Evolutionary conservation across 768 basidiomycete genomes (phyloP).

Genomic region (Basidioascus undulatus): DNA sequence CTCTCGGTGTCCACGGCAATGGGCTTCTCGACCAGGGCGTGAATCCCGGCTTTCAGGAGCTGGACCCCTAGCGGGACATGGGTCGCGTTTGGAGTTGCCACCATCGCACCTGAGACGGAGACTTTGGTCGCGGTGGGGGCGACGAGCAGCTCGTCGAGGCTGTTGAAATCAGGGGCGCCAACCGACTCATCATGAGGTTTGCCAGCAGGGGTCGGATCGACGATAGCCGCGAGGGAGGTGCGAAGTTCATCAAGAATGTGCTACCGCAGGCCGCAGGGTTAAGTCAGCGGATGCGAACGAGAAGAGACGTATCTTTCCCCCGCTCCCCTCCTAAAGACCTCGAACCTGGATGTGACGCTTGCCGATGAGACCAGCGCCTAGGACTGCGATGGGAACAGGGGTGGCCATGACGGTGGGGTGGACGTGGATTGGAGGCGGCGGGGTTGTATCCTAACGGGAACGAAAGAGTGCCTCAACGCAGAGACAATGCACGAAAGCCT

Average conservation of each 20-base stretch:
- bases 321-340: too few relatives aligned
- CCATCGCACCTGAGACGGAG: conserved; percentile 6
- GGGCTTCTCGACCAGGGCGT: conserved; percentile 11
- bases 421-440: too few relatives aligned
- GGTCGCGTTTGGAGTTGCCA: conserved; percentile 8
- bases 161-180: conserved; percentile 1
- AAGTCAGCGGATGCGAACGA: too few relatives aligned
- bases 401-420: too few relatives aligned
- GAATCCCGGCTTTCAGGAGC: conserved; percentile 6
- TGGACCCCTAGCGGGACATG: conserved; percentile 9
- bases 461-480: too few relatives aligned
- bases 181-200: background rate
- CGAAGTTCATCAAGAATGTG: conserved; percentile 5
- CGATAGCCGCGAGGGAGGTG: conserved; percentile 5
- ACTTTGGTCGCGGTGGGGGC: background rate
- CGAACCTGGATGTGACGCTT: conserved; percentile 7
- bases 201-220: conserved; percentile 9
- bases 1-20: conserved; percentile 3
- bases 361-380: conserved; percentile 13
- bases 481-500: too few relatives aligned
- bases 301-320: too few relatives aligned
- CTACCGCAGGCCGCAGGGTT: too few relatives aligned
- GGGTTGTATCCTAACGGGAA: too few relatives aligned
- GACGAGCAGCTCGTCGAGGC: conserved; percentile 6
- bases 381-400: too few relatives aligned